These are phyloP conservation scores for Hapsidospora chrysogenum DNA, from an alignment of 495 filamentous ascomycete species.

Conservation along the genomic window DNA sequence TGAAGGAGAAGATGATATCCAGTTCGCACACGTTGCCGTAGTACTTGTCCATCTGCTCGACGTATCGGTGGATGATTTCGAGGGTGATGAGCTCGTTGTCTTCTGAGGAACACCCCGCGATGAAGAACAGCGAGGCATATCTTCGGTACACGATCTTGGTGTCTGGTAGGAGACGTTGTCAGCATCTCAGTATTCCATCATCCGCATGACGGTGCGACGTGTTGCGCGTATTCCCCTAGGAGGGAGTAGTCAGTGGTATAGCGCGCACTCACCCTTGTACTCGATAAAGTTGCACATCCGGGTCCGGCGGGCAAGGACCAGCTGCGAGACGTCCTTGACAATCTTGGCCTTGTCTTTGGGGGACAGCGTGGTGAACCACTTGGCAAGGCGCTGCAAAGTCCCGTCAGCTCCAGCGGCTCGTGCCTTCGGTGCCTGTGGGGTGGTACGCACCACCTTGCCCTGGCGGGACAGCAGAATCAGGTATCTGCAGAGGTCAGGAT, in stretches of 20 bases:
- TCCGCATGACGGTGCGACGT: no score
- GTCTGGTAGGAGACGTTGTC: constrained; percentile 35
- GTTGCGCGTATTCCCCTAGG: no score
- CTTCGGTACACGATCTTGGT: constrained; percentile 96
- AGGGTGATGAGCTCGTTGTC: constrained; percentile 98
- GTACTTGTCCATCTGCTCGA: constrained; percentile 99
- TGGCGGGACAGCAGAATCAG: constrained; percentile 93
- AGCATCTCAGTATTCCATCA: constrained; percentile 1
- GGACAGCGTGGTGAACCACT: constrained; percentile 98
- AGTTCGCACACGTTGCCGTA: constrained; percentile 99
- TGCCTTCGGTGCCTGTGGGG: constrained; percentile 12
- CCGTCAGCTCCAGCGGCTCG: constrained; percentile 11
- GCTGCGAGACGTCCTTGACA: constrained; percentile 97
- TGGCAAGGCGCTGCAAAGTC: constrained; percentile 68
- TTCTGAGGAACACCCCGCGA: constrained; percentile 83
- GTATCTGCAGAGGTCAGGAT: constrained; percentile 45
- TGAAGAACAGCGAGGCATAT: constrained; percentile 98
- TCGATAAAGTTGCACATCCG: constrained; percentile 99
- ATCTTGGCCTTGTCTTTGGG: constrained; percentile 99
- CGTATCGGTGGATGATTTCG: constrained; percentile 96
- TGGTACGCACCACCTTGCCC: constrained; percentile 79
- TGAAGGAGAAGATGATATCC: constrained; percentile 93
- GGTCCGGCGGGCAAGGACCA: constrained; percentile 85
- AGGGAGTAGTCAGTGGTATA: no score
- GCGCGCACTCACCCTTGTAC: no score